Conservation (phyloP, 2,329 filamentous ascomycete species). For the Alternaria sp. region DNA sequence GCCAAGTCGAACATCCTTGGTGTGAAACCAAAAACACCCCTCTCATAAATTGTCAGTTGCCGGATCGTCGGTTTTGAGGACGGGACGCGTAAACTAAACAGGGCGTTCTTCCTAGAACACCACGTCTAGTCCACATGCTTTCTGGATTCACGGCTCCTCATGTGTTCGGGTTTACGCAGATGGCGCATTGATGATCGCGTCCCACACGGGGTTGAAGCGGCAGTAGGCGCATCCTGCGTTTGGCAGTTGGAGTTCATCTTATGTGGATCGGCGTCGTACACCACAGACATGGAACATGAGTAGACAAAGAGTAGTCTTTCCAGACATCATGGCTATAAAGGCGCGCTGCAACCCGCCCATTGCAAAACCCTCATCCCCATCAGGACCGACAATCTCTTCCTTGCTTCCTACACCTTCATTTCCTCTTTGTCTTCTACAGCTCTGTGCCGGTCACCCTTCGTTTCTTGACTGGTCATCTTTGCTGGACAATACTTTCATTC, state of each 20-base stretch:
- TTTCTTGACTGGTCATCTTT: constrained; percentile 28
- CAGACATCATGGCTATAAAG: constrained; percentile 21
- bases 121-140: neutral
- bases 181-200: constrained; percentile 2
- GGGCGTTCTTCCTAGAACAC: neutral
- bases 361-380: constrained; percentile 14
- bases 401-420: constrained; percentile 19
- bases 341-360: neutral
- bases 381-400: constrained; percentile 18
- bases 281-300: neutral
- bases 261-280: neutral
- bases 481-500: constrained; percentile 28
- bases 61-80: constrained; percentile 4
- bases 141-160: neutral
- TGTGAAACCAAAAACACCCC: constrained; percentile 8
- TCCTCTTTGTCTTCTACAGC: constrained; percentile 15
- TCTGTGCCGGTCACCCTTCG: constrained; percentile 17
- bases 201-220: neutral
- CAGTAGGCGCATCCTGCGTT: constrained; percentile 8
- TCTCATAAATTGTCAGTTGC: constrained; percentile 4
- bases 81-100: constrained; percentile 4
- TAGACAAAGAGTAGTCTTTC: neutral
- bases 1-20: constrained; percentile 7
- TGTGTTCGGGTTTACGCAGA: neutral
- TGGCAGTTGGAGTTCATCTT: constrained; percentile 20